Evolutionary conservation across 805 yeast genomes (phyloP).

Genomic region (Candida pseudofarinosa): DNA sequence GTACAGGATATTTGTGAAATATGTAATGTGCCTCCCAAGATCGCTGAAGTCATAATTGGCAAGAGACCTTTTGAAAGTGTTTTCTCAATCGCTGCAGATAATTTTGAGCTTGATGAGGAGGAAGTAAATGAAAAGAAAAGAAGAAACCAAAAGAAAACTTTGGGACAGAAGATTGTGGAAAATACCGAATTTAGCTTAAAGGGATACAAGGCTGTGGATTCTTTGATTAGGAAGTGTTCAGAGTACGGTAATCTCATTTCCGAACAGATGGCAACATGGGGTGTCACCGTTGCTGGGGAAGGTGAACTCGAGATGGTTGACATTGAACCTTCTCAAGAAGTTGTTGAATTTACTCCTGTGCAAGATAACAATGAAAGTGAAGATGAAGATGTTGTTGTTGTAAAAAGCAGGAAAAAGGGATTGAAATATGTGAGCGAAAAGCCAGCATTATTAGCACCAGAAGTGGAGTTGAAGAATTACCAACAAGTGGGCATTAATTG

Average conservation of each 20-base stretch:
- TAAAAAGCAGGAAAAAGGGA: conserved; percentile 17
- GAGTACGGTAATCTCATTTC: conserved; percentile 69
- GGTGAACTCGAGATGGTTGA: conserved; percentile 70
- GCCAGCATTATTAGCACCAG: conserved; percentile 63
- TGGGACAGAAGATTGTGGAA: conserved; percentile 73
- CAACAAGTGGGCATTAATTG: conserved; percentile 98
- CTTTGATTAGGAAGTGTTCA: conserved; percentile 81
- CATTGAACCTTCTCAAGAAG: conserved; percentile 30
- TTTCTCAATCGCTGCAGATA: conserved; percentile 54
- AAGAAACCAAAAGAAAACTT: conserved; percentile 42
- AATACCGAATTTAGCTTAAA: conserved; percentile 64
- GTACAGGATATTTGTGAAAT: conserved; percentile 76
- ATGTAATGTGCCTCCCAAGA: conserved; percentile 61
- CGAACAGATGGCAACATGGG: conserved; percentile 78
- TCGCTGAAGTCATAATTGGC: conserved; percentile 60
- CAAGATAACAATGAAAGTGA: conserved; percentile 23
- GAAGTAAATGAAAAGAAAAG: conserved; percentile 34
- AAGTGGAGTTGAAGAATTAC: conserved; percentile 72
- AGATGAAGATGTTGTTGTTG: conserved; percentile 29
- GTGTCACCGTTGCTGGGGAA: conserved; percentile 66
- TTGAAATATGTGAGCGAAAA: conserved; percentile 56
- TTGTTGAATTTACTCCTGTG: conserved; percentile 14
- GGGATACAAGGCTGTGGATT: conserved; percentile 93
- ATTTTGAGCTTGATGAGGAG: conserved; percentile 39
- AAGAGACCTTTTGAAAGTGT: conserved; percentile 68